Evolutionary conservation across 148 eudicot genomes (phyloP).

Genomic region (Rhododendron williamsianum): DNA sequence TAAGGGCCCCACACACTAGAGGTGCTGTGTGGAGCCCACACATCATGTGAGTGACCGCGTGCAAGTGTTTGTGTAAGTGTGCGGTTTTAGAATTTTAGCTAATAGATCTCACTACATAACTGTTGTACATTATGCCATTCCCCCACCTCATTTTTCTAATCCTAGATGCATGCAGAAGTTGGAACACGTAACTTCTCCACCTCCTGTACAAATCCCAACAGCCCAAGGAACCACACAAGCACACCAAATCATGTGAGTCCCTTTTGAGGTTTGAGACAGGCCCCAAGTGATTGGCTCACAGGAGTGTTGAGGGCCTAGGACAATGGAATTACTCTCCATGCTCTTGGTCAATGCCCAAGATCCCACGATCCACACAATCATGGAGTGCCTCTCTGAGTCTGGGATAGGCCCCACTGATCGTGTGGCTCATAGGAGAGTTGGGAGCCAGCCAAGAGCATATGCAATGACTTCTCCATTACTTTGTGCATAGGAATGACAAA

Average conservation of each 20-base stretch:
- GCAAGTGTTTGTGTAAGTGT: background rate
- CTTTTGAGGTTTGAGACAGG: background rate
- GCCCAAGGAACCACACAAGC: background rate
- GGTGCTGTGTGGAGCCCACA: background rate
- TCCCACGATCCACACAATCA: background rate
- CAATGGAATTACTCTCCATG: background rate
- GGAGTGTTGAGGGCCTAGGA: background rate
- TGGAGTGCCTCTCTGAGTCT: background rate
- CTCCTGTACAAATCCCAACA: background rate
- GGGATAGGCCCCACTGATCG: background rate
- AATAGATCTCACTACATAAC: background rate
- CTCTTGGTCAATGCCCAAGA: background rate
- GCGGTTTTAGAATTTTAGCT: background rate
- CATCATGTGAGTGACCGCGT: background rate
- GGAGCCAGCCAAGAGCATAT: background rate
- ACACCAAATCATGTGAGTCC: background rate
- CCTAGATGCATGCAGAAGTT: background rate
- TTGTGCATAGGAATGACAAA: background rate
- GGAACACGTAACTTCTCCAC: background rate
- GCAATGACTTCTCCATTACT: background rate
- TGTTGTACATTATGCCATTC: background rate
- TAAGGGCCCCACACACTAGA: background rate
- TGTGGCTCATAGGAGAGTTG: background rate
- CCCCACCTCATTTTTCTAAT: background rate
- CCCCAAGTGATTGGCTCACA: background rate